phyloP scores from a whole-genome alignment of 768 basidiomycete species.

The Candolleomyces eurysporus region DNA sequence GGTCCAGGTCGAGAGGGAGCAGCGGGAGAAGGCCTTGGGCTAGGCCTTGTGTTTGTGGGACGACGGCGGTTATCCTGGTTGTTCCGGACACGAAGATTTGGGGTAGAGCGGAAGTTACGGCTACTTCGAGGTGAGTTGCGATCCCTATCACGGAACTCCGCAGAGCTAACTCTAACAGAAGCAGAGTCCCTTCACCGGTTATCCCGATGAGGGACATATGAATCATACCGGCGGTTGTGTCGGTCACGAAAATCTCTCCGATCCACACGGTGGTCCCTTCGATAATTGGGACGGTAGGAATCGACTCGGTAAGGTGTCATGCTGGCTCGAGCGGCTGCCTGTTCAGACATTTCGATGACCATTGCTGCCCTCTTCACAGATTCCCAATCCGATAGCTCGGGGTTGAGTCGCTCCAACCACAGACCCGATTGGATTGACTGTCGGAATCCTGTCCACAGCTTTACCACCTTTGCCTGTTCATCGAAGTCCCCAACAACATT shows the following conservation, averaged over 20 bases:
- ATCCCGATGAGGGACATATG: no score
- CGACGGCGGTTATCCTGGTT: no score
- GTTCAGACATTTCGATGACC: not conserved
- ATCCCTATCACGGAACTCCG: no score
- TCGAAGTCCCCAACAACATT: slow-evolving; percentile 29
- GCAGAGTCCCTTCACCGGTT: no score
- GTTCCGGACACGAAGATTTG: no score
- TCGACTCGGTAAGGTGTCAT: not conserved
- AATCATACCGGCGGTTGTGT: no score
- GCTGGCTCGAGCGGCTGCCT: not conserved
- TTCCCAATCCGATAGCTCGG: not conserved
- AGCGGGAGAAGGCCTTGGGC: no score
- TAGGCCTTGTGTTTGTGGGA: no score
- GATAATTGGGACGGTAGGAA: not conserved
- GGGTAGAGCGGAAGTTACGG: no score
- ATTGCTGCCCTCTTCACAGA: not conserved
- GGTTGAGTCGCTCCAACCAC: not conserved
- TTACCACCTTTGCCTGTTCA: not conserved
- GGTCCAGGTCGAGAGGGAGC: no score
- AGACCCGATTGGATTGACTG: not conserved
- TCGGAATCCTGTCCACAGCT: not conserved
- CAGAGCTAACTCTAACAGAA: no score
- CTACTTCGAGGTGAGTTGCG: no score
- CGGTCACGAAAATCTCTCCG: not conserved
- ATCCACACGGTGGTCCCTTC: not conserved